Evolutionary conservation across 2,329 filamentous ascomycete genomes (phyloP), one percentile per base, ranked within the genome.

Genomic region (Calonectria pseudoturangicola): DNA sequence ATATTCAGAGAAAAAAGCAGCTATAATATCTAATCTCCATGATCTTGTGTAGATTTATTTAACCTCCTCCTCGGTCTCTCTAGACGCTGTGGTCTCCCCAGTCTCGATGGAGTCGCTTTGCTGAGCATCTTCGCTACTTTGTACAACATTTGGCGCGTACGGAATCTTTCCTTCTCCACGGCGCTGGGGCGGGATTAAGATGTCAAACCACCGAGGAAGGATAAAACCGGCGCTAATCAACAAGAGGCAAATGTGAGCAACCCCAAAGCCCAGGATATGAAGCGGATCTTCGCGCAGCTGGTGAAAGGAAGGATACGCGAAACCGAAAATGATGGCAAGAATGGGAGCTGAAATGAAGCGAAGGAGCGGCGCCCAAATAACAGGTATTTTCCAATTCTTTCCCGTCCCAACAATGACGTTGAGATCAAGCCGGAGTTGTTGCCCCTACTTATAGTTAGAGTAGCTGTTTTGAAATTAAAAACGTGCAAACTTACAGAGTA

Each of bases 381-480:
- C 71, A 0, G 89, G 89, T 28, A 91, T 89, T 3, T 80, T 85
- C 89, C 89, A 91, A 80, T 91, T 91, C 45, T 86, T 87, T 64
- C 88, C 88, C 4, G 82, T 83, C 10, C 87, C 89, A 27, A 91
- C 86, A 36, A 90, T 87, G 4, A 86, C 77, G 72, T 91, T 91
- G 28, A 91, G 85, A 75, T 91, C 89, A 30, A 85, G 86, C 41
- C 87, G 85, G 25, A 91, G 84, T 83, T 91, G 89, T 73, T 90
- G 88, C 62, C 88, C 89, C 88, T 90, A 65, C 12, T 9, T 54
- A 67, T 77, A 39, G 77, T 76, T n/a, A 28, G 2, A 27, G 5
- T 30, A 2, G 9, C 13, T 13, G 3, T 6, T 30, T 16, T 5
- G 7, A 16, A 47, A n/a, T 18, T 4, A 54, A 13, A 21, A 8